A percentile compares a stretch with the other conserved stretches of the same genome.
Conservation (phyloP, 345 rosid species). For the Odontarrhena argentea region DNA sequence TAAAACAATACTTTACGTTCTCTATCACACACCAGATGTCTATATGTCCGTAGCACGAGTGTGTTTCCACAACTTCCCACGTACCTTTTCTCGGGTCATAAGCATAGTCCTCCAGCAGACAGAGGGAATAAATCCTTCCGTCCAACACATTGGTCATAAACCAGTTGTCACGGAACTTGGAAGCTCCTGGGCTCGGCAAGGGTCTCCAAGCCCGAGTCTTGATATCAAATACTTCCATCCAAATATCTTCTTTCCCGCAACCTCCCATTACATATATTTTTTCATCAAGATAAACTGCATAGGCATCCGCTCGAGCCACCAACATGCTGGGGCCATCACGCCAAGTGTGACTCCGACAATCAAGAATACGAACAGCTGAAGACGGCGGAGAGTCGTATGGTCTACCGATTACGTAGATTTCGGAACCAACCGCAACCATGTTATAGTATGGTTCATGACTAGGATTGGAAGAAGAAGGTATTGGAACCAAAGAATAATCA, state of each 20-base stretch:
- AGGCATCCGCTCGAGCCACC: slow-evolving; percentile 59
- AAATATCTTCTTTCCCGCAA: not conserved
- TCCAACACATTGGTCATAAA: not conserved
- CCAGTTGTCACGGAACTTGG: too few species aligned
- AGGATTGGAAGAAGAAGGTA: not conserved
- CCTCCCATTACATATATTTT: slow-evolving; percentile 53
- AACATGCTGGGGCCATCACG: slow-evolving; percentile 52
- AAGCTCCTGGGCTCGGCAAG: not conserved
- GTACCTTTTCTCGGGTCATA: not conserved
- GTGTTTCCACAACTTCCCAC: not conserved
- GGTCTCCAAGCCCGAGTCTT: not conserved
- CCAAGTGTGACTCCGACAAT: slow-evolving; percentile 65
- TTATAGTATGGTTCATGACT: not conserved
- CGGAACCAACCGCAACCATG: slow-evolving; percentile 50
- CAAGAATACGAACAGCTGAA: slow-evolving; percentile 58
- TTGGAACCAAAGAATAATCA: slow-evolving; percentile 36
- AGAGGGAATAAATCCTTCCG: not conserved
- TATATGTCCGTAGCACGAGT: not conserved
- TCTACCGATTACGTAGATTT: slow-evolving; percentile 61
- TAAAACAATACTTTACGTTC: not conserved
- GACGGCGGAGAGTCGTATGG: slow-evolving; percentile 32
- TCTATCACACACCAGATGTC: not conserved
- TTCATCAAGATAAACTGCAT: slow-evolving; percentile 46
- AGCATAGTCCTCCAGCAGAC: not conserved
- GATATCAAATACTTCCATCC: not conserved